Percentiles rank a stretch among this genome's conserved stretches.
Evolutionary conservation across 768 basidiomycete species (phyloP).

Genomic region (Lentinula boryana): DNA sequence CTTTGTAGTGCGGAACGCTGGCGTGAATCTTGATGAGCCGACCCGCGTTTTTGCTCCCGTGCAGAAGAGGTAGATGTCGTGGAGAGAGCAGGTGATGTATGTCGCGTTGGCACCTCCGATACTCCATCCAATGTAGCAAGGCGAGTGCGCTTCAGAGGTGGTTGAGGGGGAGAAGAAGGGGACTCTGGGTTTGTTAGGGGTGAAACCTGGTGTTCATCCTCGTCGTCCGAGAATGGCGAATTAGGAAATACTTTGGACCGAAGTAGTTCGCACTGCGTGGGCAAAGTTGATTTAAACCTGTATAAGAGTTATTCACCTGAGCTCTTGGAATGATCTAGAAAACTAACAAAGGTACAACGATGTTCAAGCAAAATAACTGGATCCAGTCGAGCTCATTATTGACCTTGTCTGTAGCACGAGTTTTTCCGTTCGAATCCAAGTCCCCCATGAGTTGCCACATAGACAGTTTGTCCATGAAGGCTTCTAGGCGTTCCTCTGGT

Average conservation of each 20-base stretch:
- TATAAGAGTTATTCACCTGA: too few species aligned
- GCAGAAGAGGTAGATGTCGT: neutral
- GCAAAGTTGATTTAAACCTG: slow-evolving; percentile 53
- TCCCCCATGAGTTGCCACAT: slow-evolving; percentile 65
- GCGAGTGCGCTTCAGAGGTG: neutral
- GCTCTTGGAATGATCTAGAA: neutral
- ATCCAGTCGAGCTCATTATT: slow-evolving; percentile 59
- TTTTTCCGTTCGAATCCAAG: slow-evolving; percentile 17
- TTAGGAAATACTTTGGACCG: slow-evolving; percentile 62
- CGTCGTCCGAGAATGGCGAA: slow-evolving; percentile 53
- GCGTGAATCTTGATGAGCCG: neutral
- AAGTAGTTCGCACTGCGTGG: slow-evolving; percentile 50
- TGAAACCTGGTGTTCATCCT: slow-evolving; percentile 9
- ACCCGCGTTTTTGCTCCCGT: neutral
- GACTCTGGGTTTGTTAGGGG: neutral
- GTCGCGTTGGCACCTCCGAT: neutral
- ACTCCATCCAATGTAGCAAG: neutral
- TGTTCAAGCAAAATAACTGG: slow-evolving; percentile 61
- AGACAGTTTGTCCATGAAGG: slow-evolving; percentile 74
- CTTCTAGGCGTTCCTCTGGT: slow-evolving; percentile 56
- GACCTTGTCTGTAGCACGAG: slow-evolving; percentile 9
- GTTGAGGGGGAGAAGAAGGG: neutral
- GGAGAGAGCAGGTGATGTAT: slow-evolving; percentile 10
- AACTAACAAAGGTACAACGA: slow-evolving; percentile 60
- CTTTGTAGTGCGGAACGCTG: slow-evolving; percentile 20